Conservation (phyloP, 345 rosid species). For the Sisymbrium altissimum region DNA sequence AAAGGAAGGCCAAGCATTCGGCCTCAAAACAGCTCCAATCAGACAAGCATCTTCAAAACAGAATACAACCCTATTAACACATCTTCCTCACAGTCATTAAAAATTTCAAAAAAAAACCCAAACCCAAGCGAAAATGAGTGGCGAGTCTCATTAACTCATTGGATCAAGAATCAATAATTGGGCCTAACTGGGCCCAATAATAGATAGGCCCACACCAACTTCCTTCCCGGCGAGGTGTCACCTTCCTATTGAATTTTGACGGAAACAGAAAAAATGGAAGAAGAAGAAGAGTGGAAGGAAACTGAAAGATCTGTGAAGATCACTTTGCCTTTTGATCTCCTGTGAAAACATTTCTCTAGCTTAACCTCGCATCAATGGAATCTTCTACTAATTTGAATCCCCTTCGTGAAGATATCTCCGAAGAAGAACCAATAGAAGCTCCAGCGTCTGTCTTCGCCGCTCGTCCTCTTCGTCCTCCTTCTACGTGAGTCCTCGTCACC, state of each 20-base stretch:
- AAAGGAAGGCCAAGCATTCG: too few species aligned
- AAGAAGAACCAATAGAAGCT: slow-evolving; percentile 32
- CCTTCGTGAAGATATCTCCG: slow-evolving; percentile 48
- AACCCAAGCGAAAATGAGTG: too few species aligned
- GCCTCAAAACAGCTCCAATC: too few species aligned
- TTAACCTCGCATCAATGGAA: slow-evolving; percentile 36
- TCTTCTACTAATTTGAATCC: slow-evolving; percentile 43
- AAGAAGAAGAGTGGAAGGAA: not conserved
- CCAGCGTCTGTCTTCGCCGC: slow-evolving; percentile 52
- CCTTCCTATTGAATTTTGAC: slow-evolving; percentile 1
- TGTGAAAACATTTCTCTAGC: not conserved
- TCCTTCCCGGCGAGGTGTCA: too few species aligned
- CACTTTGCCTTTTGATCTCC: not conserved
- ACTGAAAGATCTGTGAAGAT: slow-evolving; percentile 12
- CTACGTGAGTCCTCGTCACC: slow-evolving; percentile 43
- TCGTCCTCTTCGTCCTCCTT: slow-evolving; percentile 57
- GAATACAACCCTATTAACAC: too few species aligned
- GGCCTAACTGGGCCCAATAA: too few species aligned
- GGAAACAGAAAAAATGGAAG: not conserved
- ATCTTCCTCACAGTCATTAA: too few species aligned
- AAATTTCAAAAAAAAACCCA: too few species aligned
- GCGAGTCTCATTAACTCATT: too few species aligned
- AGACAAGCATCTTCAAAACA: too few species aligned
- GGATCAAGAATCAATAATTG: too few species aligned
- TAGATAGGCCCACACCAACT: too few species aligned